Conservation (phyloP, 2,329 filamentous ascomycete genomes). For the Periconia digitata region DNA sequence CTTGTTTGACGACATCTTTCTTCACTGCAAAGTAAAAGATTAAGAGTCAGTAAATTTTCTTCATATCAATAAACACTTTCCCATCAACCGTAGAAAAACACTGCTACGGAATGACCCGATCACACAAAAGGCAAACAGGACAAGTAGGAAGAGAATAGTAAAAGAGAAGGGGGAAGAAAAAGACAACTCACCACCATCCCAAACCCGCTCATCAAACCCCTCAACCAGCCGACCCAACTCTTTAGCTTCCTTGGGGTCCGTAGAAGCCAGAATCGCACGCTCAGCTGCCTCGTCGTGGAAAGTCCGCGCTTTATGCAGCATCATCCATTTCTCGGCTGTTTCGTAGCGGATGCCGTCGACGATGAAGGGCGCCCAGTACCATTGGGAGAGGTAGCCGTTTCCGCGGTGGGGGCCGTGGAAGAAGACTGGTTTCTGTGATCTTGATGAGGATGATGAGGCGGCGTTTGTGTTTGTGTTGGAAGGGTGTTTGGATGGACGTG, state of each 20-base stretch:
- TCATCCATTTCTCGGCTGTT: conserved; percentile 53
- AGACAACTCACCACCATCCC: conserved; percentile 46
- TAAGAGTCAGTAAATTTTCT: neutral
- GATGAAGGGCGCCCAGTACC: conserved; percentile 57
- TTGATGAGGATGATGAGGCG: neutral
- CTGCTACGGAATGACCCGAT: neutral
- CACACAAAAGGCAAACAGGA: neutral
- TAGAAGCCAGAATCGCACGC: conserved; percentile 52
- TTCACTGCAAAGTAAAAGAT: conserved; percentile 42
- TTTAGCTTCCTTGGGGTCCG: conserved; percentile 53
- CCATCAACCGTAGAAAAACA: neutral
- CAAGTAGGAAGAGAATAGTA: neutral
- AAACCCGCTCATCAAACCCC: conserved; percentile 55
- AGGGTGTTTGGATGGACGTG: neutral
- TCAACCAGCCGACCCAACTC: conserved; percentile 58
- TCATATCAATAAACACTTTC: neutral
- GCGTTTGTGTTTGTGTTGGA: neutral
- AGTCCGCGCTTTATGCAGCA: conserved; percentile 48
- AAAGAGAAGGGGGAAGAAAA: neutral
- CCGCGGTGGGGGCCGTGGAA: conserved; percentile 27
- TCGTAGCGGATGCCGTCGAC: conserved; percentile 35
- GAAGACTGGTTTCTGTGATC: conserved; percentile 17
- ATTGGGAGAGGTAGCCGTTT: conserved; percentile 65
- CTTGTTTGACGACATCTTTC: conserved; percentile 58
- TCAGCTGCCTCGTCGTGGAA: conserved; percentile 49